phyloP scores from a whole-genome alignment of 352 stramenopile species.

The Globisporangium megalacanthum region DNA sequence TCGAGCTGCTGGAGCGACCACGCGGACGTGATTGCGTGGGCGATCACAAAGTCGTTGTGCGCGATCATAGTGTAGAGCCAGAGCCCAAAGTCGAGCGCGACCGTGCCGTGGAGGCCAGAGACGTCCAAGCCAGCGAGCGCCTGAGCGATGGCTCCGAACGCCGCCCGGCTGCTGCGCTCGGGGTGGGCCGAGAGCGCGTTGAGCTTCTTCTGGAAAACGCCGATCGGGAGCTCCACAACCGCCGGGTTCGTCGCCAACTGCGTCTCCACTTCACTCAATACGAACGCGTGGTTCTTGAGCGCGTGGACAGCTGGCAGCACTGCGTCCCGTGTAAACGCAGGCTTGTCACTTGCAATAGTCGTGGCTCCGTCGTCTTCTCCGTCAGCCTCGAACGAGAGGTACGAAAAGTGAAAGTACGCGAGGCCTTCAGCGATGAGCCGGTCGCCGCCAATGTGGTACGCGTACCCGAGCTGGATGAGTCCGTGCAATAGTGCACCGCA shows the following conservation, averaged over 20 bases:
- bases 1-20: constrained; percentile 33
- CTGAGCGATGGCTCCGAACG: constrained; percentile 12
- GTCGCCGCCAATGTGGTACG: constrained; percentile 24
- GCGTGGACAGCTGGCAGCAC: constrained; percentile 7
- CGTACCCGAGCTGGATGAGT: constrained; percentile 36
- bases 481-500: constrained; percentile 27
- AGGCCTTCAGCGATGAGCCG: constrained; percentile 22
- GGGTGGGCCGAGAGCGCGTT: constrained; percentile 22
- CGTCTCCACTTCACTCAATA: constrained; percentile 8
- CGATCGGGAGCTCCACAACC: constrained; percentile 3
- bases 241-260: constrained; percentile 3
- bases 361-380: constrained; percentile 1
- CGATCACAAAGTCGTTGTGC: constrained; percentile 31
- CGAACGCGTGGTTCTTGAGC: constrained; percentile 11
- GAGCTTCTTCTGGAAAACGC: constrained; percentile 15
- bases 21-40: constrained; percentile 26
- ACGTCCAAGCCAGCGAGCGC: constrained; percentile 22
- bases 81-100: constrained; percentile 23
- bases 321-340: constrained; percentile 17
- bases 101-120: constrained; percentile 13
- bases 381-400: constrained; percentile 22
- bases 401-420: constrained; percentile 32
- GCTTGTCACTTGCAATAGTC: background rate
- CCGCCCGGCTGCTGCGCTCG: constrained; percentile 8
- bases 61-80: constrained; percentile 26